Evolutionary conservation across 306 rosid species (phyloP), one percentile per base, ranked within the genome.

Genomic region (Acacia confusa): DNA sequence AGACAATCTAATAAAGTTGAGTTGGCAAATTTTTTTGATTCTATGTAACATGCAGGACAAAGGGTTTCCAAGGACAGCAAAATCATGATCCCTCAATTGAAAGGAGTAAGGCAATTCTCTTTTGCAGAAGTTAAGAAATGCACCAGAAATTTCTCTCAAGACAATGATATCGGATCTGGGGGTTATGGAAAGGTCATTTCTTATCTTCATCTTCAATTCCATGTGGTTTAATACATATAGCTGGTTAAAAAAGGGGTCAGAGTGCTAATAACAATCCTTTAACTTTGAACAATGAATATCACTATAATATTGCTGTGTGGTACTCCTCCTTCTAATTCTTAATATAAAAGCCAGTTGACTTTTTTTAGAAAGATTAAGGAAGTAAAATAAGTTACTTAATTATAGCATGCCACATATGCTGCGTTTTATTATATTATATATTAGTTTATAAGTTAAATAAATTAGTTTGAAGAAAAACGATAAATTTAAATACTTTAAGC

Each of bases 181-280:
- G 94, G 91, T 34, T 90, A 87, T 82, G 97, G 92, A 24, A 87
- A 90, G 90, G 97, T 90, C 80, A 43, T 58, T 71, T 72, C 25
- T 36, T 40, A 3, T 28, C 60, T 82, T 47, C 47, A 34, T 20
- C 58, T 24, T 60, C 66, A 60, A 25, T 24, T 15, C 6, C 36
- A 17, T 36, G 14, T 65, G 69, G 30, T 50, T 74, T 10, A 74
- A 7, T 9, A 40, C 4, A 24, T 41, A n/a, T 16, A 36, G 7
- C 74, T 40, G 4, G 10, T 14, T 27, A 27, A 27, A 61, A 60
- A 24, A 58, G 16, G 36, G 67, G 13, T 61, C 36, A 27, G 27
- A 25, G 27, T 61, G 36, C 7, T 11, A 61, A 25, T 4, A 61
- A 27, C 16, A 10, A 22, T 34, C 66, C 65, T 25, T 63, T 40